phyloP scores from a whole-genome alignment of 345 rosid species.

The Eucalyptus fibrosa region DNA sequence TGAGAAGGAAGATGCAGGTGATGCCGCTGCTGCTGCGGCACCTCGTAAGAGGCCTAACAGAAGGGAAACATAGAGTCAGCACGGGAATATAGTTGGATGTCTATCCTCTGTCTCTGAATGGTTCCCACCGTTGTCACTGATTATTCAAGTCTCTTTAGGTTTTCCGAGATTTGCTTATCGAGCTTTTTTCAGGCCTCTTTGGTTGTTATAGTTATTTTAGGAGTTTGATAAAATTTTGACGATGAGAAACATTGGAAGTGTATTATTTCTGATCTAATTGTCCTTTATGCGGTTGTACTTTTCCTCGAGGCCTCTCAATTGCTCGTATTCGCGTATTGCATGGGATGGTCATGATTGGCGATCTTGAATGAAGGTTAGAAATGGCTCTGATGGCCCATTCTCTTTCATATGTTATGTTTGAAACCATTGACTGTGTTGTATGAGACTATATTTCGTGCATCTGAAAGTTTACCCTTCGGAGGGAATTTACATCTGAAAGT shows the following conservation, averaged over 20 bases:
- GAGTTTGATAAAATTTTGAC: not conserved
- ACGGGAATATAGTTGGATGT: not conserved
- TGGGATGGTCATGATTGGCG: not conserved
- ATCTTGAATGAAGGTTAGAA: not conserved
- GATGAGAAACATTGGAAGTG: not conserved
- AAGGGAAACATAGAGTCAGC: not conserved
- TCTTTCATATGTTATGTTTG: not conserved
- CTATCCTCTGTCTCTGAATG: not conserved
- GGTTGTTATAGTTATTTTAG: not conserved
- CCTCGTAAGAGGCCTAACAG: slow-evolving; percentile 1
- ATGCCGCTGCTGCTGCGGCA: not conserved
- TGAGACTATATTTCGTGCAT: not conserved
- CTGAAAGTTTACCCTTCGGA: not conserved
- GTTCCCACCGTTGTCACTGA: not conserved
- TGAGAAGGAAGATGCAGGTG: not conserved
- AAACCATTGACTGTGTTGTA: too few relatives aligned
- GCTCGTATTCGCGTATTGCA: not conserved
- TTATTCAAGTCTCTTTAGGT: not conserved
- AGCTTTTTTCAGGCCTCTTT: not conserved
- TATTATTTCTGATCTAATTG: not conserved
- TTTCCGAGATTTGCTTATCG: not conserved
- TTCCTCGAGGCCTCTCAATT: not conserved
- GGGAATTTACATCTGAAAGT: not conserved
- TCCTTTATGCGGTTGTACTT: not conserved
- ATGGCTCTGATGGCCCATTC: not conserved